phyloP scores from a whole-genome alignment of 2,329 filamentous ascomycete species.

The Pseudocercospora musae region DNA sequence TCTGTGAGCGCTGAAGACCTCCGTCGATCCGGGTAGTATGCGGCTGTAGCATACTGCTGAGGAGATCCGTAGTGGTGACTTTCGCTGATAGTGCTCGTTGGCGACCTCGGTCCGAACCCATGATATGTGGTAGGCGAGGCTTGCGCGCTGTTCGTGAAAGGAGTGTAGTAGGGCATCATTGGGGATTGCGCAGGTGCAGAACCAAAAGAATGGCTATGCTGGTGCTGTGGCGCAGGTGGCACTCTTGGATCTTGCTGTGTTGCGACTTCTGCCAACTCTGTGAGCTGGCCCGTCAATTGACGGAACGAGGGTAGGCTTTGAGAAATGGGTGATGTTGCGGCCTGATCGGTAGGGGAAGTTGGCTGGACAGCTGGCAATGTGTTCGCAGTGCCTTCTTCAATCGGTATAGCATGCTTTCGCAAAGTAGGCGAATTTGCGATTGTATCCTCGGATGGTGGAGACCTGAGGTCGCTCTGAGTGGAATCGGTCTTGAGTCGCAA shows the following conservation, averaged over 20 bases:
- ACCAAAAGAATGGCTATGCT: conserved; percentile 30
- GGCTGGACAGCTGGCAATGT: conserved; percentile 29
- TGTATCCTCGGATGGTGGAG: conserved; percentile 12
- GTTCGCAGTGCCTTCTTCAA: conserved; percentile 19
- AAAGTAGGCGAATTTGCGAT: conserved; percentile 26
- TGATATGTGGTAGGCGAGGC: conserved; percentile 26
- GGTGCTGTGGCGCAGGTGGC: conserved; percentile 21
- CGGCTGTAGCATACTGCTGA: conserved; percentile 14
- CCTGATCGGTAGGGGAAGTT: conserved; percentile 18
- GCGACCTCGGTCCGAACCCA: conserved; percentile 23
- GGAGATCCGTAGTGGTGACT: conserved; percentile 28
- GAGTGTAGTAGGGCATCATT: conserved; percentile 23
- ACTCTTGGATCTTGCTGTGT: conserved; percentile 22
- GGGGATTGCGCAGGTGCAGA: conserved; percentile 33
- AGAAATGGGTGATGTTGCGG: conserved; percentile 22
- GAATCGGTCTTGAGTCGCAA: conserved; percentile 6
- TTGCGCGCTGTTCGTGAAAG: conserved; percentile 26
- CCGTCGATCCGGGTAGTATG: conserved; percentile 26
- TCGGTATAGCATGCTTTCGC: conserved; percentile 20
- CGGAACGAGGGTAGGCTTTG: conserved; percentile 34
- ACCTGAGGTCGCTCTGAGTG: neutral
- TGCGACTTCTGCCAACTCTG: conserved; percentile 39
- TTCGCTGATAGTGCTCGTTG: conserved; percentile 27
- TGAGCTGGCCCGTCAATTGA: conserved; percentile 41
- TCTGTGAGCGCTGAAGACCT: conserved; percentile 21